Evolutionary conservation across 2,329 filamentous ascomycete species (phyloP).

Genomic region (Botrytis medusae): DNA sequence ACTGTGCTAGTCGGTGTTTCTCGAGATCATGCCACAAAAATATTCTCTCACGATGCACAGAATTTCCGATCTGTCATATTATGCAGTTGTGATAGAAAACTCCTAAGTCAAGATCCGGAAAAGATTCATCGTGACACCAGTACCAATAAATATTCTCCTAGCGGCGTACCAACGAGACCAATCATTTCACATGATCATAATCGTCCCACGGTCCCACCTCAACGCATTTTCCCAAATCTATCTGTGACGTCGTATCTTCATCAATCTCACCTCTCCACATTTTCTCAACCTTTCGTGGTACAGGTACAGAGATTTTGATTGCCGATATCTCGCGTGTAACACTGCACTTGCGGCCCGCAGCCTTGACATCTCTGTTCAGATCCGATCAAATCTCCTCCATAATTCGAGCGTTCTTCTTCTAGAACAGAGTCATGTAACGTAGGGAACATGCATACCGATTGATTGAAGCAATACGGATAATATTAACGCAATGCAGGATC

Average conservation of each 20-base stretch:
- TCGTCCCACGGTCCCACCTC: slow-evolving; percentile 20
- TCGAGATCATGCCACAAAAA: slow-evolving; percentile 16
- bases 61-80: slow-evolving; percentile 15
- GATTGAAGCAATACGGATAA: slow-evolving; percentile 14
- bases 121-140: not conserved
- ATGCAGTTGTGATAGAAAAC: slow-evolving; percentile 15
- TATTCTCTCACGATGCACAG: slow-evolving; percentile 6
- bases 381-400: slow-evolving; percentile 3
- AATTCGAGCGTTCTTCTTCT: slow-evolving; percentile 5
- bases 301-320: slow-evolving; percentile 8
- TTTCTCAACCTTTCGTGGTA: not conserved
- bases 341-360: slow-evolving; percentile 13
- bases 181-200: slow-evolving; percentile 22
- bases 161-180: slow-evolving; percentile 3
- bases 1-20: slow-evolving; percentile 6
- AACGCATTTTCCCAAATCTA: not conserved
- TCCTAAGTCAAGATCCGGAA: slow-evolving; percentile 12
- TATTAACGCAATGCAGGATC: slow-evolving; percentile 15
- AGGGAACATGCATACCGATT: slow-evolving; percentile 17
- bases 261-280: slow-evolving; percentile 13
- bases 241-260: slow-evolving; percentile 9
- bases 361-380: slow-evolving; percentile 10
- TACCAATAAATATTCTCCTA: slow-evolving; percentile 20
- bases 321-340: slow-evolving; percentile 13
- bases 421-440: slow-evolving; percentile 3